Percentiles rank a stretch among this genome's conserved stretches.
Evolutionary conservation across 192 early-diverging fungal genomes (phyloP).

Genomic region (Coemansia javaensis): DNA sequence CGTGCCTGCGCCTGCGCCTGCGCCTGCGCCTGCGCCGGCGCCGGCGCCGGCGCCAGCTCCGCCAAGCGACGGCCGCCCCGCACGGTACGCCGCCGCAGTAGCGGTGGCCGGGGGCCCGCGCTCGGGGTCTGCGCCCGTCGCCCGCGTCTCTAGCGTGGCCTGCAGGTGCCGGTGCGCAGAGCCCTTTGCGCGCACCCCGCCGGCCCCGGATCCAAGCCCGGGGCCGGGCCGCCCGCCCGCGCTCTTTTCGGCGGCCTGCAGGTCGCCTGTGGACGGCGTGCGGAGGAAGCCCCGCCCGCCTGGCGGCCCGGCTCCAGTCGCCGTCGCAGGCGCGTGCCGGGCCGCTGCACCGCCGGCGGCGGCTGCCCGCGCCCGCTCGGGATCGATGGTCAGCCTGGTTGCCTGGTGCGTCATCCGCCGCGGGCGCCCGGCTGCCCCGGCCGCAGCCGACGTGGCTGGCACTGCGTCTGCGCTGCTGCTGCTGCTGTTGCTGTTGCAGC

Average conservation of each 20-base stretch:
- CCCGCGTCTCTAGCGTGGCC: constrained; percentile 38
- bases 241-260: constrained; percentile 31
- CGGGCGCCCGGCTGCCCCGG: constrained; percentile 42
- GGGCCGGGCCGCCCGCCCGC: constrained; percentile 1
- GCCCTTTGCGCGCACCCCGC: constrained; percentile 6
- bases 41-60: no score
- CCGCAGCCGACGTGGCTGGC: constrained; percentile 34
- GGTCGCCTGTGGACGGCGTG: constrained; percentile 18
- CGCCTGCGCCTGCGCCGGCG: no score
- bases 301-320: constrained; percentile 20
- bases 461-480: constrained; percentile 20
- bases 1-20: constrained; percentile 7
- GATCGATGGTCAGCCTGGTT: constrained; percentile 36
- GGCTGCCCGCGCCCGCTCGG: constrained; percentile 28
- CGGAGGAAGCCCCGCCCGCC: constrained; percentile 25
- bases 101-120: constrained; percentile 3
- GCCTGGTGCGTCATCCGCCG: constrained; percentile 51
- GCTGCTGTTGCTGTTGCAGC: no score
- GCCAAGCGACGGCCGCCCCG: constrained; percentile 15
- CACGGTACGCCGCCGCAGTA: constrained; percentile 13
- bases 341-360: constrained; percentile 8
- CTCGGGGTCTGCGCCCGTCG: constrained; percentile 3
- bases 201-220: no score
- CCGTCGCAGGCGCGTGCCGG: constrained; percentile 29
- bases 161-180: constrained; percentile 38